Conservation (phyloP, 1,139 yeast species). For the Debaryomycetaceae sp. region DNA sequence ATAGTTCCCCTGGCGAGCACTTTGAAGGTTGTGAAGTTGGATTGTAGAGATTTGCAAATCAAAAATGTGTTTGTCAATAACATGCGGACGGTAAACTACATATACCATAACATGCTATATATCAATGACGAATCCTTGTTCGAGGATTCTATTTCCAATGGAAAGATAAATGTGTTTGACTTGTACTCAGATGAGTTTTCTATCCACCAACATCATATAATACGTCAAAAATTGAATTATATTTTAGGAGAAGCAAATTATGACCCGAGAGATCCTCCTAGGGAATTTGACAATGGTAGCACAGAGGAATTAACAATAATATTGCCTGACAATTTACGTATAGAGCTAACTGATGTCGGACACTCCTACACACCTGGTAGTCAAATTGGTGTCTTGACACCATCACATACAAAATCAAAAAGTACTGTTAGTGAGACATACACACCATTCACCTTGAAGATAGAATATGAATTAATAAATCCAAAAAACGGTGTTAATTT, state of each 20-base stretch:
- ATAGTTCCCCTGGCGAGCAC: conserved; percentile 65
- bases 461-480: conserved; percentile 63
- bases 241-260: conserved; percentile 52
- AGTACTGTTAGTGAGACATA: conserved; percentile 42
- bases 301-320: conserved; percentile 71
- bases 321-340: conserved; percentile 68
- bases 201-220: conserved; percentile 60
- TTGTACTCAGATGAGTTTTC: conserved; percentile 41
- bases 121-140: conserved; percentile 34
- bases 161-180: conserved; percentile 37
- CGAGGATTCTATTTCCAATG: conserved; percentile 18
- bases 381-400: conserved; percentile 34
- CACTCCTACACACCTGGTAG: conserved; percentile 42
- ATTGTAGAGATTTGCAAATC: conserved; percentile 75
- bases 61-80: conserved; percentile 61
- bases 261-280: conserved; percentile 24
- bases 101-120: conserved; percentile 37
- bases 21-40: conserved; percentile 62
- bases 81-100: conserved; percentile 29
- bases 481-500: conserved; percentile 78
- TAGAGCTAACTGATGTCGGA: conserved; percentile 56
- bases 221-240: conserved; percentile 61
- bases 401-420: conserved; percentile 35
- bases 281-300: conserved; percentile 31
- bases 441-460: conserved; percentile 69